Evolutionary conservation across 306 rosid species (phyloP), one percentile per base, ranked within the genome.

Genomic region (Cicer bijugum): DNA sequence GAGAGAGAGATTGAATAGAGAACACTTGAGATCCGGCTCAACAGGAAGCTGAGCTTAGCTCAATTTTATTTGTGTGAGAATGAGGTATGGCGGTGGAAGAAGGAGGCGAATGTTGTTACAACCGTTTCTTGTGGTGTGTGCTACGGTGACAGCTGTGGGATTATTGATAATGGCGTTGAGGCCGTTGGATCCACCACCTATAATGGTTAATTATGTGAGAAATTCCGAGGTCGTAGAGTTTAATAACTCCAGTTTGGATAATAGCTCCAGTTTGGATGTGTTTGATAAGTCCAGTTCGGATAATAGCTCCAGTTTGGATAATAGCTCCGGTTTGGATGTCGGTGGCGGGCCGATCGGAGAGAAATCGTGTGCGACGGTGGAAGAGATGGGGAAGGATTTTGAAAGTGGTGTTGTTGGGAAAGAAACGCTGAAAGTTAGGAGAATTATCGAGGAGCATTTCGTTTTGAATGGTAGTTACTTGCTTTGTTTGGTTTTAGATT

Each of bases 371-470:
- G 92, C 89, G 2, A 85, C 92, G 82, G 97, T 94, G 83, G 96
- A 91, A 64, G 87, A 87, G 81, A 94, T 94, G 98, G 98, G 97
- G 37, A 65, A 84, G 46, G 84, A 82, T 58, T 86, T 88, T 43
- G 57, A 65, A 12, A 71, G 74, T 14, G 82, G 82, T 48, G 69
- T 75, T 72, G 78, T 53, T 58, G 81, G 80, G 83, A 71, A 70
- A 47, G 88, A 89, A 51, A 84, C 90, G 23, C 79, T 87, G 44
- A 76, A 88, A 85, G 88, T 89, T 45, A 86, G 97, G 83, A 82
- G 74, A 69, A 67, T 88, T 33, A 87, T 94, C 59, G 81, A 80
- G 35, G 51, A 87, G 8, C 98, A 94, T 81, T 91, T 94, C 60
- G 44, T 56, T 73, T 33, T 88, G 35, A 88, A 89, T 35, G 97